Percentiles rank a stretch among this genome's conserved stretches.
Conservation (phyloP, 2,329 filamentous ascomycete species). For the Cladosporium sp. region DNA sequence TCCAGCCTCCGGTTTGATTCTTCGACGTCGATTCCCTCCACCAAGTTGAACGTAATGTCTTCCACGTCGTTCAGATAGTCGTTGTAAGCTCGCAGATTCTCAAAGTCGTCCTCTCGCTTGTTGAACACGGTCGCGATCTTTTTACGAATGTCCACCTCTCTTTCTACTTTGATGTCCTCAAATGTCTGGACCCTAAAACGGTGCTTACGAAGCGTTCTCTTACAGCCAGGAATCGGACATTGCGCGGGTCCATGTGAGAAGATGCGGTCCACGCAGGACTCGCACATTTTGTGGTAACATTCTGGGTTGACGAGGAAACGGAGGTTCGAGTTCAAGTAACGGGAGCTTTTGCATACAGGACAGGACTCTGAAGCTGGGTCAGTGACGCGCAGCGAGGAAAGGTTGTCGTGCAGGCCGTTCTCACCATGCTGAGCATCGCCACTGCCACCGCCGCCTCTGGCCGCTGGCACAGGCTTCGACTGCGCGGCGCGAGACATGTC, state of each 20-base stretch:
- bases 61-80: conserved; percentile 94
- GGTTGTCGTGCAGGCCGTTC: conserved; percentile 13
- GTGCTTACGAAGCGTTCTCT: conserved; percentile 77
- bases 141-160: conserved; percentile 86
- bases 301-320: conserved; percentile 94
- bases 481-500: conserved; percentile 33
- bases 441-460: conserved; percentile 15
- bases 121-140: conserved; percentile 77
- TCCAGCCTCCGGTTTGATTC: conserved; percentile 57
- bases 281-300: conserved; percentile 99
- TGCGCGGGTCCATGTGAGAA: conserved; percentile 88
- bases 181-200: conserved; percentile 88
- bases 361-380: conserved; percentile 62
- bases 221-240: conserved; percentile 86
- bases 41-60: conserved; percentile 81
- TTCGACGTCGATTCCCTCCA: conserved; percentile 66
- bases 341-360: conserved; percentile 93
- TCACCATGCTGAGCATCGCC: conserved; percentile 29
- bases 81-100: conserved; percentile 77
- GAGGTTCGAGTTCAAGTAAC: conserved; percentile 92
- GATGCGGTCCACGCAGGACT: conserved; percentile 89
- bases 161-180: conserved; percentile 78
- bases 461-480: conserved; percentile 22
- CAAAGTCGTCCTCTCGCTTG: conserved; percentile 84
- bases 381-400: conserved; percentile 16